Evolutionary conservation across 148 eudicot genomes (phyloP).

Genomic region (Fagopyrum esculentum): DNA sequence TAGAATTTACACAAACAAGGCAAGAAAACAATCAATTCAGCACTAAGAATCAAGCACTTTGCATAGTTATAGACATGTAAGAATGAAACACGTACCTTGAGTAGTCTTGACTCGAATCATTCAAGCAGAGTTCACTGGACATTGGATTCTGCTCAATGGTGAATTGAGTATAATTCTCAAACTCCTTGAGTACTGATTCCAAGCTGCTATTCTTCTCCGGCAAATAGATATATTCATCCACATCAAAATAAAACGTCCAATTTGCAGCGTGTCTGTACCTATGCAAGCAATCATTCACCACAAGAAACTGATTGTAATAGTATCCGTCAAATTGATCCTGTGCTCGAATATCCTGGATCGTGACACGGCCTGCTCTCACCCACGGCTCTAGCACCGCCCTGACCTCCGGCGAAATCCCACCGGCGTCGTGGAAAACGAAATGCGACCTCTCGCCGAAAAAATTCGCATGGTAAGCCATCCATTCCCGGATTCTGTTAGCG

Average conservation of each 20-base stretch:
- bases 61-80: background rate
- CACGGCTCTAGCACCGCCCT: conserved; percentile 48
- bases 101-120: conserved; percentile 32
- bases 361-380: conserved; percentile 40
- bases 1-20: background rate
- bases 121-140: conserved; percentile 48
- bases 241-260: conserved; percentile 55
- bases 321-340: conserved; percentile 51
- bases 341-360: conserved; percentile 46
- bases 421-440: conserved; percentile 57
- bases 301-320: conserved; percentile 54
- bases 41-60: background rate
- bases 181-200: conserved; percentile 29
- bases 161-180: conserved; percentile 37
- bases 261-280: conserved; percentile 36
- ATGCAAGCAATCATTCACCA: conserved; percentile 58
- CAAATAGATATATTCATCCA: conserved; percentile 50
- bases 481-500: conserved; percentile 41
- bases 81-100: conserved; percentile 26
- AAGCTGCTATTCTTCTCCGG: conserved; percentile 24
- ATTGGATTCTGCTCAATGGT: conserved; percentile 62
- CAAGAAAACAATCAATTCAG: conserved; percentile 6
- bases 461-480: conserved; percentile 57
- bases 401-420: conserved; percentile 41
- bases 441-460: conserved; percentile 45